These are phyloP conservation scores for Oldenlandia corymbosa DNA, from an alignment of 257 asterid genomes.

Conservation along the genomic window DNA sequence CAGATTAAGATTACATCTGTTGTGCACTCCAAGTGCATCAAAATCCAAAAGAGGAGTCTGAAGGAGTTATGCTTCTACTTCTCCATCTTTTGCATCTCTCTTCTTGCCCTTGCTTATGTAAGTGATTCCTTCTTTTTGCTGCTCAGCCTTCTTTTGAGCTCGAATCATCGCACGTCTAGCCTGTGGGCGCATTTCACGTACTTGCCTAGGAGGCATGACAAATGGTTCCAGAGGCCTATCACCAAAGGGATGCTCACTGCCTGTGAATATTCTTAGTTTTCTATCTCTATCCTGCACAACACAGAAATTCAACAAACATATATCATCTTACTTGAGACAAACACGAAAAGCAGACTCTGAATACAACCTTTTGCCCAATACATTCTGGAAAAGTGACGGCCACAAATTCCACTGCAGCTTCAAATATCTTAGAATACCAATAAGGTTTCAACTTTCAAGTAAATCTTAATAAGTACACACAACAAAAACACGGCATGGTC, in stretches of 20 bases:
- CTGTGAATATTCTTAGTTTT: constrained; percentile 85
- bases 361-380: background rate
- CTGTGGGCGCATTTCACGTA: constrained; percentile 91
- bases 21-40: no score
- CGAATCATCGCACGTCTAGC: constrained; percentile 82
- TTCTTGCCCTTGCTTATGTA: constrained; percentile 55
- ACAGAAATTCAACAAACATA: background rate
- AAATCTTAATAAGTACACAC: background rate
- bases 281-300: constrained; percentile 72
- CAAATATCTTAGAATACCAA: background rate
- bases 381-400: background rate
- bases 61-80: constrained; percentile 36
- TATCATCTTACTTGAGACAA: no score
- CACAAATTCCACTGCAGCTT: background rate
- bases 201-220: constrained; percentile 81
- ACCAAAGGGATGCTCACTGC: constrained; percentile 76
- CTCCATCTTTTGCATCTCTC: constrained; percentile 38
- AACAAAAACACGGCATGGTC: background rate
- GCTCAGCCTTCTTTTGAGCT: constrained; percentile 89
- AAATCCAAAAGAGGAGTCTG: no score
- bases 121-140: constrained; percentile 45
- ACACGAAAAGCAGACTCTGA: background rate
- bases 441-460: background rate
- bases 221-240: constrained; percentile 67
- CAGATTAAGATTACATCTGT: no score